Evolutionary conservation across 2,329 filamentous ascomycete genomes (phyloP).

Genomic region (Aureobasidium sp.): DNA sequence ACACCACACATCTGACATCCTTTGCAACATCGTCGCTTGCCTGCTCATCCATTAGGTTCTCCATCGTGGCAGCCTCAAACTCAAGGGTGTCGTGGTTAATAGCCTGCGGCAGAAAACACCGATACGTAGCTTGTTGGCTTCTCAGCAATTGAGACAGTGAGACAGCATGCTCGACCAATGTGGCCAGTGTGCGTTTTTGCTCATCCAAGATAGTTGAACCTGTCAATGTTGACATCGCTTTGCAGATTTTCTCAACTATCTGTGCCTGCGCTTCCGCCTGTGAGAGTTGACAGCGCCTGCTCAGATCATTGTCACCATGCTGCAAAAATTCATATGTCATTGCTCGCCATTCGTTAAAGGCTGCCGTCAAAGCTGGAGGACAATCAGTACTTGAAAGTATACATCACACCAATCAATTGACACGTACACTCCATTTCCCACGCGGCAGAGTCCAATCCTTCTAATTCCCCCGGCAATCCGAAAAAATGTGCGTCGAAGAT

Average conservation of each 20-base stretch:
- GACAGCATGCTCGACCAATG: conserved; percentile 25
- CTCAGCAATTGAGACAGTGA: conserved; percentile 26
- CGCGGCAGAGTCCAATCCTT: background rate
- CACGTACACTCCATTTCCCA: conserved; percentile 6
- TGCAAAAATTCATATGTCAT: conserved; percentile 55
- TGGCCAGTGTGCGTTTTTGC: conserved; percentile 20
- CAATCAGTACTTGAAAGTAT: background rate
- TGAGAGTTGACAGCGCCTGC: conserved; percentile 17
- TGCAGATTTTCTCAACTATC: conserved; percentile 24
- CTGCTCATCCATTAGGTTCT: conserved; percentile 55
- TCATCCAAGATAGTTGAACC: conserved; percentile 21
- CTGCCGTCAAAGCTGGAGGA: conserved; percentile 28
- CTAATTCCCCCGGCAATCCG: conserved; percentile 47
- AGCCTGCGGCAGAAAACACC: conserved; percentile 24
- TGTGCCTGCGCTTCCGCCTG: conserved; percentile 20
- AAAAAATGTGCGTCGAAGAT: conserved; percentile 59
- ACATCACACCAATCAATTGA: background rate
- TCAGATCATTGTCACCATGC: conserved; percentile 27
- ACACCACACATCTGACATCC: conserved; percentile 56
- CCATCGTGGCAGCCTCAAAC: conserved; percentile 57
- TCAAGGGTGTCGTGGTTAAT: conserved; percentile 37
- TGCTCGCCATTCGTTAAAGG: conserved; percentile 60
- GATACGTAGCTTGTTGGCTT: conserved; percentile 27
- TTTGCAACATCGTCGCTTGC: conserved; percentile 32
- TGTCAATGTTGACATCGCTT: conserved; percentile 22